Percentiles rank a stretch among this genome's conserved stretches.
Evolutionary conservation across 2,329 filamentous ascomycete species (phyloP).

Genomic region (Hymenotorrendiella dingleyae): DNA sequence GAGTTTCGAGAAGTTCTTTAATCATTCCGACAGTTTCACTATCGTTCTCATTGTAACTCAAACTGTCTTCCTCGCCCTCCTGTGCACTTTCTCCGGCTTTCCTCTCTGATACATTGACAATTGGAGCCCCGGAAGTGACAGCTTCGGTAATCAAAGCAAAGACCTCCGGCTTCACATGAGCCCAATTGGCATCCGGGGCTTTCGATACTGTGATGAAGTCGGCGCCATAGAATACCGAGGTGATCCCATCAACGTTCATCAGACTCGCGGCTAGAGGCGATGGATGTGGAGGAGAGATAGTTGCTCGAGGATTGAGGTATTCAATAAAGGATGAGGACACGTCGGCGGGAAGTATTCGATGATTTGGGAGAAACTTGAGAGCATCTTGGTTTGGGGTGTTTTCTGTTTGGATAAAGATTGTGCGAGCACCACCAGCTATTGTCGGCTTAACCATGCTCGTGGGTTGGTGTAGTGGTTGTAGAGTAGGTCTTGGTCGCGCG

Average conservation of each 20-base stretch:
- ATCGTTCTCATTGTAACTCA: conserved; percentile 84
- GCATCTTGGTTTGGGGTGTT: conserved; percentile 91
- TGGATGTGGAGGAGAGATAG: conserved; percentile 80
- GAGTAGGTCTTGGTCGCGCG: conserved; percentile 38
- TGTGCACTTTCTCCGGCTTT: conserved; percentile 47
- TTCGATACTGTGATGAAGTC: conserved; percentile 99
- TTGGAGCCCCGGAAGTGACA: conserved; percentile 73
- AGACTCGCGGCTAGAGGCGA: conserved; percentile 87
- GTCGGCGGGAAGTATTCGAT: conserved; percentile 70
- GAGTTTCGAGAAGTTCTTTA: conserved; percentile 91
- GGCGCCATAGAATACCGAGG: conserved; percentile 84
- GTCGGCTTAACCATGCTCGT: conserved; percentile 33
- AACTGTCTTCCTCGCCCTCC: conserved; percentile 52
- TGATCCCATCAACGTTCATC: conserved; percentile 92
- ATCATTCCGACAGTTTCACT: conserved; percentile 97
- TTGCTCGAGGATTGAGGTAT: conserved; percentile 83
- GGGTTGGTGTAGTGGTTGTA: conserved; percentile 38
- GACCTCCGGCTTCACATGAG: conserved; percentile 89
- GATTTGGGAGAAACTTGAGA: conserved; percentile 92
- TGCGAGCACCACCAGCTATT: conserved; percentile 47
- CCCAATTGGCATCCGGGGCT: conserved; percentile 81
- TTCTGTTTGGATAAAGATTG: conserved; percentile 97
- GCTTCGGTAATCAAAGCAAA: conserved; percentile 93
- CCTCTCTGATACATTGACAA: conserved; percentile 67
- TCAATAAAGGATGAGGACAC: conserved; percentile 78